These are phyloP conservation scores for Metschnikowia orientalis DNA, from an alignment of 805 yeast species.

Conservation along the genomic window DNA sequence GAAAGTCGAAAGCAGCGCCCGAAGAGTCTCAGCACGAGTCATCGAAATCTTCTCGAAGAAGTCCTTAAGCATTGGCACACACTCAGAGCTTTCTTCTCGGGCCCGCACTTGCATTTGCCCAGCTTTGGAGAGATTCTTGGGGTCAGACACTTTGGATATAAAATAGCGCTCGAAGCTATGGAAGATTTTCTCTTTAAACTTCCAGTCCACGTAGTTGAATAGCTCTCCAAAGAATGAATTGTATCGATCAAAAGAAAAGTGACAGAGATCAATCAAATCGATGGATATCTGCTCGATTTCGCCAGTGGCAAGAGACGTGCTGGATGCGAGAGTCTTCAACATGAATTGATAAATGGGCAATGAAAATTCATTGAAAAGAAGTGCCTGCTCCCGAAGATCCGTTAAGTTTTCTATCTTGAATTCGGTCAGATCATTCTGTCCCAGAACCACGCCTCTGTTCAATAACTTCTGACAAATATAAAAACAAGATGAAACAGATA, in stretches of 20 bases:
- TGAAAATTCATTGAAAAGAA: conserved; percentile 31
- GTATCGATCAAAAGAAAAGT: conserved; percentile 24
- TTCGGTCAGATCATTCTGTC: neutral
- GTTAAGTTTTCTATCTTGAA: neutral
- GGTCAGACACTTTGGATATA: conserved; percentile 12
- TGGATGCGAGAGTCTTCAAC: conserved; percentile 25
- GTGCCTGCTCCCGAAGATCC: neutral
- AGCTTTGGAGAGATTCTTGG: neutral
- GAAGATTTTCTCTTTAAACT: conserved; percentile 24
- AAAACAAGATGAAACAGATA: conserved; percentile 35
- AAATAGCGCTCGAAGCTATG: conserved; percentile 27
- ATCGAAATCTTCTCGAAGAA: conserved; percentile 46
- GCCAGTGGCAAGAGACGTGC: conserved; percentile 13
- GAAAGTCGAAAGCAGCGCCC: conserved; percentile 21
- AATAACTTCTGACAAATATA: conserved; percentile 40
- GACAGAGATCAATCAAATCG: conserved; percentile 13
- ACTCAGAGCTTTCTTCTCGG: conserved; percentile 14
- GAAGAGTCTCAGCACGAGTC: conserved; percentile 22
- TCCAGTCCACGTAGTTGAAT: conserved; percentile 31
- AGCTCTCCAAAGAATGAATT: conserved; percentile 41
- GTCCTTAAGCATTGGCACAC: conserved; percentile 39
- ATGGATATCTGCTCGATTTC: conserved; percentile 10
- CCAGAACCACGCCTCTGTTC: conserved; percentile 12
- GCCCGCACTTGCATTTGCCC: too few relatives aligned
- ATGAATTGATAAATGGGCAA: conserved; percentile 40